Evolutionary conservation across 1,284 basidiomycete genomes (phyloP).

Genomic region (Pholiota adiposa): DNA sequence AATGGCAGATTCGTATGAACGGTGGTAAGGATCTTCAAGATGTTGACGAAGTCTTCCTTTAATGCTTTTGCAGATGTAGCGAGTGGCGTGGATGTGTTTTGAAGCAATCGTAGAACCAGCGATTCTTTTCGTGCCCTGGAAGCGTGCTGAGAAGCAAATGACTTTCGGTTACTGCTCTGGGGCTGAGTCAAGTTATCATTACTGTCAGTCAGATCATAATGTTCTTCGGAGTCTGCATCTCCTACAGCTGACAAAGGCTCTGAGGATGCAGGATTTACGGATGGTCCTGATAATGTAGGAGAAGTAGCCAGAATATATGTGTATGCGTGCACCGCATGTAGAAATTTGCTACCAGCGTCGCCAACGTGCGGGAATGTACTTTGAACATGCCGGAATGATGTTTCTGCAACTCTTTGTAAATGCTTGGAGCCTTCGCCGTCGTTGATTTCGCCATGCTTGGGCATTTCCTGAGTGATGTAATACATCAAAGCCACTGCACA

Average conservation of each 20-base stretch:
- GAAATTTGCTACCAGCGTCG: constrained; percentile 70
- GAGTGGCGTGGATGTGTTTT: constrained; percentile 46
- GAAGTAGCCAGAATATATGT: constrained; percentile 79
- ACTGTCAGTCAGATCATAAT: constrained; percentile 23
- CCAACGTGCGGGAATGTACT: constrained; percentile 56
- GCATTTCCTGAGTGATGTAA: constrained; percentile 79
- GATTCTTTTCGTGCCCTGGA: constrained; percentile 61
- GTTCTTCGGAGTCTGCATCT: constrained; percentile 25
- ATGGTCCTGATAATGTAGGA: constrained; percentile 55
- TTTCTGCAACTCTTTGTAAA: constrained; percentile 45
- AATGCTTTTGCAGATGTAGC: constrained; percentile 55
- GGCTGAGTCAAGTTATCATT: constrained; percentile 15
- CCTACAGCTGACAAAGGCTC: constrained; percentile 40
- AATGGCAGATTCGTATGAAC: constrained; percentile 75
- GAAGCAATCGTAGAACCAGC: constrained; percentile 54
- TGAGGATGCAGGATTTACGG: constrained; percentile 36
- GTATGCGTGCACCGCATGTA: constrained; percentile 80
- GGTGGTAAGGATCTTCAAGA: constrained; percentile 71
- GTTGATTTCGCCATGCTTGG: constrained; percentile 54
- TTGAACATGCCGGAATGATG: constrained; percentile 50
- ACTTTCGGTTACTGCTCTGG: constrained; percentile 41
- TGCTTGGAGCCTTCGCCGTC: constrained; percentile 51
- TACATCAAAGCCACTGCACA: constrained; percentile 75
- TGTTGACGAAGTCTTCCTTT: constrained; percentile 78
- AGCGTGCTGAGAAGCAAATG: constrained; percentile 43